phyloP scores from a whole-genome alignment of 176 grass and related monocot species.

The Triticum aestivum region DNA sequence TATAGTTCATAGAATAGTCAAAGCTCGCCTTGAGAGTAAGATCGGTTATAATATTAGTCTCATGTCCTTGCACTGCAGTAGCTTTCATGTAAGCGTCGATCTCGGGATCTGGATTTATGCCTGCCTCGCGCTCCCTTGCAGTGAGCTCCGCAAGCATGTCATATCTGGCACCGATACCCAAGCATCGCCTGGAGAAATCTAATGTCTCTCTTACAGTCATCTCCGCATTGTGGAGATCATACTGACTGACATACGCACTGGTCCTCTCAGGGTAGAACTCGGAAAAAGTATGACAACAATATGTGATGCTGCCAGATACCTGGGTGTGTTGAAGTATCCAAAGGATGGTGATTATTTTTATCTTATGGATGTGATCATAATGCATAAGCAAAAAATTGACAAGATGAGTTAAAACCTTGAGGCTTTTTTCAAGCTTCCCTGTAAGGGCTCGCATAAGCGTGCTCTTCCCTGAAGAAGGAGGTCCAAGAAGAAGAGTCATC shows the following conservation, averaged over 20 bases:
- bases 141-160: conserved; percentile 60
- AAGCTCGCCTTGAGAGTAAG: conserved; percentile 46
- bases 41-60: conserved; percentile 51
- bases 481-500: conserved; percentile 97
- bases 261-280: conserved; percentile 69
- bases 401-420: conserved; percentile 48
- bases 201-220: conserved; percentile 81
- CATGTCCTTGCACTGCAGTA: conserved; percentile 55
- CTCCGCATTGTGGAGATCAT: conserved; percentile 67
- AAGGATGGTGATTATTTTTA: not conserved
- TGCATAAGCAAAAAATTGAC: not conserved
- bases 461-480: conserved; percentile 89
- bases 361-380: not conserved
- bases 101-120: conserved; percentile 72
- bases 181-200: conserved; percentile 64
- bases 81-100: conserved; percentile 80
- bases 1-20: conserved; percentile 6
- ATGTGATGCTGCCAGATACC: conserved; percentile 47
- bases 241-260: conserved; percentile 59
- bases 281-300: conserved; percentile 47
- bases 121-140: conserved; percentile 50
- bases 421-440: conserved; percentile 70
- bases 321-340: conserved; percentile 1
- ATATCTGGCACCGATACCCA: conserved; percentile 62
- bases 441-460: conserved; percentile 72